These are phyloP conservation scores for Prunus mume DNA, from an alignment of 306 rosid genomes.

Conservation along the genomic window DNA sequence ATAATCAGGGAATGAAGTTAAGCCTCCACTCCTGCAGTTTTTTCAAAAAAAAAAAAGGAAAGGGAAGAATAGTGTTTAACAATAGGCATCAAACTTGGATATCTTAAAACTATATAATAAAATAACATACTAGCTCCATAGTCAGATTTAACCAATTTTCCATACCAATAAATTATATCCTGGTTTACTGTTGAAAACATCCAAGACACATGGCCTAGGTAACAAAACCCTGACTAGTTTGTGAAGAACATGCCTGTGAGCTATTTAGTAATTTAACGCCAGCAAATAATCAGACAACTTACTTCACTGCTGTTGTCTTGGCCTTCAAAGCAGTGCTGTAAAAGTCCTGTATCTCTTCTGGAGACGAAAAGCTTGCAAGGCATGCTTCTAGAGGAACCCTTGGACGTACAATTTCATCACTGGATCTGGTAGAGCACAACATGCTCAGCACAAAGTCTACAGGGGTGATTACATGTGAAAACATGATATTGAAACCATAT, in stretches of 20 bases:
- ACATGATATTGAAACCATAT: slow-evolving; percentile 8
- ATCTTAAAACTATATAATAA: neutral
- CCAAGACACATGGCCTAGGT: neutral
- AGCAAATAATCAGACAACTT: slow-evolving; percentile 33
- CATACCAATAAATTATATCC: neutral
- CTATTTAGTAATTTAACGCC: neutral
- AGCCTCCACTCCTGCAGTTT: slow-evolving; percentile 63
- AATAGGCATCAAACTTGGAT: neutral
- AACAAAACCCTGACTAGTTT: neutral
- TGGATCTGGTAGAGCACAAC: slow-evolving; percentile 46
- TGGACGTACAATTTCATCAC: slow-evolving; percentile 84
- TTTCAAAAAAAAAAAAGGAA: neutral
- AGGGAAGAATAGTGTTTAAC: neutral
- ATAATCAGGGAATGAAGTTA: slow-evolving; percentile 94
- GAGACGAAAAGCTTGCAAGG: slow-evolving; percentile 75
- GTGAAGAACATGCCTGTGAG: neutral
- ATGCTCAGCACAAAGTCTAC: slow-evolving; percentile 30
- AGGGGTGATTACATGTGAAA: slow-evolving; percentile 16
- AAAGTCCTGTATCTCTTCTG: slow-evolving; percentile 95
- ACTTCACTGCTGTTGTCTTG: slow-evolving; percentile 91
- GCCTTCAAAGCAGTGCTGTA: slow-evolving; percentile 82
- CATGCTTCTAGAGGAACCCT: slow-evolving; percentile 95
- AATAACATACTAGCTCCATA: neutral
- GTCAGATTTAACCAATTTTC: neutral
- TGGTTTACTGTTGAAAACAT: neutral